A percentile compares a stretch with the other conserved stretches of the same genome.
Conservation (phyloP, 768 basidiomycete species). For the Collybia sordida region DNA sequence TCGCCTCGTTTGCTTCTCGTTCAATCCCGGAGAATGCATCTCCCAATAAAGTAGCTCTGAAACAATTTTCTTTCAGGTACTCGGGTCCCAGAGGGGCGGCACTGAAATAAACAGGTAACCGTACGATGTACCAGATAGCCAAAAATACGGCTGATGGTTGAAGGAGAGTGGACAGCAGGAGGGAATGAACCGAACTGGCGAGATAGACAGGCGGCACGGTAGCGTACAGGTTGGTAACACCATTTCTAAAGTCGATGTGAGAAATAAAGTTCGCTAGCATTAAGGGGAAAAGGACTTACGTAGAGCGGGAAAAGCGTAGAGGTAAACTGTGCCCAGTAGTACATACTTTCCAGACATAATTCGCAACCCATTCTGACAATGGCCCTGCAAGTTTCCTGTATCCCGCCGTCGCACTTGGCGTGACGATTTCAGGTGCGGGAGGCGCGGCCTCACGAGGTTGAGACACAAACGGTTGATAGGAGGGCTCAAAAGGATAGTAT, state of each 20-base stretch:
- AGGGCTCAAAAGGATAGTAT: constrained; percentile 22
- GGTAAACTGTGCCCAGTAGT: constrained; percentile 69
- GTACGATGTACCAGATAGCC: constrained; percentile 81
- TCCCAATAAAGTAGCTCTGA: constrained; percentile 64
- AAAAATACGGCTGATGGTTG: constrained; percentile 81
- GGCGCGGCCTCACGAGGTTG: constrained; percentile 39
- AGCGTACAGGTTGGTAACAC: constrained; percentile 39
- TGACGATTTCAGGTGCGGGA: constrained; percentile 41
- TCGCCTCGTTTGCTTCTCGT: constrained; percentile 50
- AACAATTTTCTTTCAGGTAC: constrained; percentile 57
- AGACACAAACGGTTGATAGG: constrained; percentile 23
- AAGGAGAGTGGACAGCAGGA: constrained; percentile 75
- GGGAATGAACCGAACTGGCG: constrained; percentile 62
- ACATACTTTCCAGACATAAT: constrained; percentile 81
- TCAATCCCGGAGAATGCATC: constrained; percentile 43
- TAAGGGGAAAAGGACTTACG: constrained; percentile 44
- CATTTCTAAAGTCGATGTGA: constrained; percentile 18
- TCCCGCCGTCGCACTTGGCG: constrained; percentile 48
- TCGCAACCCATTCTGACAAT: constrained; percentile 75
- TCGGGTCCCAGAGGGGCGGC: constrained; percentile 50
- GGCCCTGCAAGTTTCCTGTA: constrained; percentile 79
- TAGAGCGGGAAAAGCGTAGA: constrained; percentile 46
- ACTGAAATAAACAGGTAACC: constrained; percentile 68
- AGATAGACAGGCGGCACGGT: constrained; percentile 51
- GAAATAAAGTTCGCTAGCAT: constrained; percentile 6